These are phyloP conservation scores for Diaporthe vexans DNA, from an alignment of 2,329 filamentous ascomycete genomes.

Conservation along the genomic window DNA sequence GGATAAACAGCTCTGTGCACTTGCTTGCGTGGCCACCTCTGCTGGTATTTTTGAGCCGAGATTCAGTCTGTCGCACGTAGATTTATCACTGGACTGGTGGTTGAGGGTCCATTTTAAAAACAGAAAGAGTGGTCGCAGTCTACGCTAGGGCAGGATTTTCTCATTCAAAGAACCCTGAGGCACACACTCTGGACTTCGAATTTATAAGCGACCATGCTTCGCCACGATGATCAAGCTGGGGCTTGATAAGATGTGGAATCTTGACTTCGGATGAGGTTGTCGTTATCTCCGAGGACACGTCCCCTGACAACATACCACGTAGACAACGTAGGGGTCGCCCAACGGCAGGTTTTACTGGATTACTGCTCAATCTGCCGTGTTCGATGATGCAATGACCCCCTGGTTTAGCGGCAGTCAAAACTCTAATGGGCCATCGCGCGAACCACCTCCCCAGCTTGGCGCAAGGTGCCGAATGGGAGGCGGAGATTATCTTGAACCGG, in stretches of 20 bases:
- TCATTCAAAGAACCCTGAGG: too few relatives aligned
- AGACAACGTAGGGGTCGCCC: neutral
- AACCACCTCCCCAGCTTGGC: conserved; percentile 23
- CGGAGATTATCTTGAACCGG: conserved; percentile 6
- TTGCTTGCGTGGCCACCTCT: neutral
- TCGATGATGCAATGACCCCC: conserved; percentile 29
- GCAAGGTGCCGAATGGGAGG: conserved; percentile 4
- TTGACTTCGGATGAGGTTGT: neutral
- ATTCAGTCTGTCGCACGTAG: too few relatives aligned
- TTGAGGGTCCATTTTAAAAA: too few relatives aligned
- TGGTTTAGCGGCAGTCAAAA: conserved; percentile 16
- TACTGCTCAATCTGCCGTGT: conserved; percentile 16
- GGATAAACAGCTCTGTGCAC: too few relatives aligned
- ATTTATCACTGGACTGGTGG: too few relatives aligned
- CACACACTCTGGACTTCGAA: too few relatives aligned
- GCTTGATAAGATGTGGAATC: too few relatives aligned
- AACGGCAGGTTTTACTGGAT: neutral
- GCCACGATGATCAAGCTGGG: neutral
- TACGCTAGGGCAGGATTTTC: too few relatives aligned
- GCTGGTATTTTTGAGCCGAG: neutral
- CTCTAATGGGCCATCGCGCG: conserved; percentile 10
- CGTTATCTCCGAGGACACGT: neutral
- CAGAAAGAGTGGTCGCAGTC: neutral
- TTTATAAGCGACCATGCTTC: neutral
- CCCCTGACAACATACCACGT: neutral